phyloP scores from a whole-genome alignment of 441 rosid species.

The Isatis lusitanica region DNA sequence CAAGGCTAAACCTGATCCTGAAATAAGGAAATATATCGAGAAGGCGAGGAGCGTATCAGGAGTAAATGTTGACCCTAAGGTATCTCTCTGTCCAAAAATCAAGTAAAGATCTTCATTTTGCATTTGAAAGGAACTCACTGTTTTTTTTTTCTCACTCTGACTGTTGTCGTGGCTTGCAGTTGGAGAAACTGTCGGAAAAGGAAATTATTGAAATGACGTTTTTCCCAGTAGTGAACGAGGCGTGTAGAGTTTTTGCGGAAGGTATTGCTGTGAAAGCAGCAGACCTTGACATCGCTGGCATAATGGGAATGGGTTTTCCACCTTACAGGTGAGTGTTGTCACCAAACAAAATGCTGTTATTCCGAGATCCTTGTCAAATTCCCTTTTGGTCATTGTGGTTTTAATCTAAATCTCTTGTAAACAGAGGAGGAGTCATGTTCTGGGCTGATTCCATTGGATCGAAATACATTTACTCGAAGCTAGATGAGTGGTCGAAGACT shows the following conservation, averaged over 20 bases:
- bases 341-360: not conserved
- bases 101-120: not conserved
- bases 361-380: not conserved
- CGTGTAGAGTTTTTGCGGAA: conserved; percentile 88
- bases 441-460: conserved; percentile 95
- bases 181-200: conserved; percentile 65
- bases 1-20: conserved; percentile 87
- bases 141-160: conserved; percentile 3
- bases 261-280: conserved; percentile 94
- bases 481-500: conserved; percentile 80
- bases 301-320: conserved; percentile 98
- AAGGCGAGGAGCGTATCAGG: conserved; percentile 84
- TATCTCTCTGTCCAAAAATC: conserved; percentile 26
- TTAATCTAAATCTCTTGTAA: conserved; percentile 21
- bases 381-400: conserved; percentile 25
- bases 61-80: conserved; percentile 70
- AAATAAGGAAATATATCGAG: conserved; percentile 70
- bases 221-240: conserved; percentile 96
- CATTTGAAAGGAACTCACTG: conserved; percentile 1
- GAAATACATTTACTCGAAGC: conserved; percentile 68
- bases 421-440: conserved; percentile 90
- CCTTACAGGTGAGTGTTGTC: conserved; percentile 65
- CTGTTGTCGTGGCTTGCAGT: conserved; percentile 45
- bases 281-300: conserved; percentile 84
- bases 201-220: conserved; percentile 90